Evolutionary conservation across 2,329 filamentous ascomycete species (phyloP), one percentile per base, ranked within the genome.

Genomic region (Diaporthe sp.): DNA sequence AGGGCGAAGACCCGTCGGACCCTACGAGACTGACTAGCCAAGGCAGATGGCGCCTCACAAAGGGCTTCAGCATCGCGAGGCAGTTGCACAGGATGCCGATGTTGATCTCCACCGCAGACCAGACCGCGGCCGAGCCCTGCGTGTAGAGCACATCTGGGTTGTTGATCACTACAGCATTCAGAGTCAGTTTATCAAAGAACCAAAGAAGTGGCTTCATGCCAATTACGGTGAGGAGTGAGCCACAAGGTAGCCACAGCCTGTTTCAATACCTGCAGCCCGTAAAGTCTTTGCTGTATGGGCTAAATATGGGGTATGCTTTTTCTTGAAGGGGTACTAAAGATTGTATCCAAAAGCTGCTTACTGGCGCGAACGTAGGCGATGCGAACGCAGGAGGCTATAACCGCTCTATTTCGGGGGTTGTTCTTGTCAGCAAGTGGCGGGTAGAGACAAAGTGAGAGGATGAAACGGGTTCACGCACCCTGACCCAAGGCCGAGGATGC

Each of bases 401-500:
- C 73, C 47, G 78, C 79, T 19, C 79, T 80, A 65, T 17, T 22
- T 22, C n/a, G 25, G 22, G 27, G 12, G n/a, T 10, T 7, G 3
- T 25, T 27, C 10, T 39, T 22, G 53, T 73, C 19, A 56, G 17
- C 51, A 56, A 39, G 12, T 13, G 30, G 19, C 13, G 35, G 8
- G 25, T 13, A 30, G 12, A 32, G 6, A 30, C 27, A 8, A 44
- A 15, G 17, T 0, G 39, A 53, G 56, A 69, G 12, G 17, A 35
- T 15, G 12, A 30, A 27, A 59, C n/a, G 35, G 58, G 39, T n/a
- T 10, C 37, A 78, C 80, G 47, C 73, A 82, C 84, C 84, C 83
- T 17, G 86, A 84, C 44, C 86, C 87, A 9, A 88, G 76, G 10
- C 82, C 84, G 65, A 88, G 83, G 44, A 87, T 84, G 17, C 81